Evolutionary conservation across 495 filamentous ascomycete species (phyloP), one percentile per base, ranked within the genome.

Genomic region (Parmelia sp.): DNA sequence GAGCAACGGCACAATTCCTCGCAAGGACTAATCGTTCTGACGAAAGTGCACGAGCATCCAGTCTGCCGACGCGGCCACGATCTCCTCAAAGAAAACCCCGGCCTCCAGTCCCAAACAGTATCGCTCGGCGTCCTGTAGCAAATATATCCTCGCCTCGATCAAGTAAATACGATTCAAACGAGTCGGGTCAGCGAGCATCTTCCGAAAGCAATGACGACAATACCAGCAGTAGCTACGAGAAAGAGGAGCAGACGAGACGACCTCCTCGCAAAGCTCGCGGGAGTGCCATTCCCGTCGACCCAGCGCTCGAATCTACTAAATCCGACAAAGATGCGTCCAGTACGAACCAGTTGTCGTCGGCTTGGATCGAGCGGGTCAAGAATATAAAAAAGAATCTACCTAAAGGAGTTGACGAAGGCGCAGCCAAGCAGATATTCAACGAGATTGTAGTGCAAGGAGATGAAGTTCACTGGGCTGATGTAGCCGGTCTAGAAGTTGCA

Each of bases 401-500:
- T 3, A 81, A 84, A 57, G 90, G 90, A 5, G 84, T 96, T 51
- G 94, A 99, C 71, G 82, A 85, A 51, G 74, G 81, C 19, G 90
- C 95, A 2, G 92, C 92, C 1, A 87, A 88, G 66, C 91, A 96
- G 66, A 95, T 99, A 45, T 80, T 97, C 58, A 96, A 96, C 71
- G 95, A 99, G 66, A 96, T 99, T 60, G 91, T 99, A 14, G 86
- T 97, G 11, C 84, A 92, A 61, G 94, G 95, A 11, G 94, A 99
- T 69, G 88, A 94, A 69, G 94, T 99, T 0, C 90, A 90, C 70
- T 99, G 95, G 95, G 84, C 86, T 45, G 94, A 99, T 69, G 88
- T 99, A 45, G 92, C 95, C 0, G 94, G 94, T 4, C 78, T 99
- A 17, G 91, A 96, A 36, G 80, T 86, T 44, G 95, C 94, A 56